Evolutionary conservation across 1,139 yeast species (phyloP), one percentile per base, ranked within the genome.

Genomic region (Geotrichum carabidarum): DNA sequence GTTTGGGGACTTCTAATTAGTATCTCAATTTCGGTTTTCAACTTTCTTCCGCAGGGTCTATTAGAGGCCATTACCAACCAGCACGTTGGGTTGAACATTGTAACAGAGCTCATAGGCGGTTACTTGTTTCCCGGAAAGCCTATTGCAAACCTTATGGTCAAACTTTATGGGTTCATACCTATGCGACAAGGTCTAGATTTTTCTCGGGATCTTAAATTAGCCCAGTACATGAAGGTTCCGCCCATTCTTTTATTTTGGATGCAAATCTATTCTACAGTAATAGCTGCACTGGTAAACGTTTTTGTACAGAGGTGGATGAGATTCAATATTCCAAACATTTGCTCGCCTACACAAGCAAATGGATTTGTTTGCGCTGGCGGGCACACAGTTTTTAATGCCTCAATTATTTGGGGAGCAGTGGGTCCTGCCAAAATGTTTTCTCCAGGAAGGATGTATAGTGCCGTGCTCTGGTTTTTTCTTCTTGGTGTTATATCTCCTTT

Each of bases 391-490:
- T 78, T 70, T 65, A 71, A 72, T 51, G 78, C 83, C 18, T 74
- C 80, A 8, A 75, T 80, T 51, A 71, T 77, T 54, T 81, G 84
- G 84, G 83, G 82, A 62, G 78, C 76, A n/a, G 74, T 79, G 61
- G 82, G 82, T 3, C 81, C 82, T 4, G 67, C 71, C 60, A 74
- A 73, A 60, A 74, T 75, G 52, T 78, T 77, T 59, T 67, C 66
- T 27, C 54, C 59, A 11, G 68, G 69, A 6, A 62, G 62, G 40
- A 50, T 68, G 49, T 71, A 71, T 55, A 71, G 71, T 57, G 67
- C 70, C 11, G 63, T 75, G 38, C 61, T 72, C 51, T 71, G 66
- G 65, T 72, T 73, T 55, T 45, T 45, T 74, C 75, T 64, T 55
- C 73, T 38, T 53, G 79, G 78, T 4, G 69, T 70, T 9, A 54